phyloP scores from a whole-genome alignment of 2,329 filamentous ascomycete genomes.

The Dryadomyces quercus-mongolicae region DNA sequence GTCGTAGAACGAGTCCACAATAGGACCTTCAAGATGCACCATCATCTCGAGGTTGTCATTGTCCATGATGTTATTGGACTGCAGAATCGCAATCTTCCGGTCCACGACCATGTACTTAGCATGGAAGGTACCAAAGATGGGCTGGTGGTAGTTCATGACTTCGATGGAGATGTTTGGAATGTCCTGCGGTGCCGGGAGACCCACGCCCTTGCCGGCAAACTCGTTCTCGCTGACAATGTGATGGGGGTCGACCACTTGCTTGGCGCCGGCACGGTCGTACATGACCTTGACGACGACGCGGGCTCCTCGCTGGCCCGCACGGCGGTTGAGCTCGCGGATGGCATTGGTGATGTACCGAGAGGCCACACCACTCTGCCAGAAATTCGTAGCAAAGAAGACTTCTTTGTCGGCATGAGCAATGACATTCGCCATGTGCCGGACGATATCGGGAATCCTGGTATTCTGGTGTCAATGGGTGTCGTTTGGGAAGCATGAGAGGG shows the following conservation, averaged over 20 bases:
- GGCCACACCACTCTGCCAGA: conserved; percentile 59
- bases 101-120: conserved; percentile 70
- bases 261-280: conserved; percentile 58
- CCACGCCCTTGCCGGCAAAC: conserved; percentile 45
- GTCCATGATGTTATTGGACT: conserved; percentile 70
- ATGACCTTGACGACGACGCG: conserved; percentile 60
- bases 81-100: conserved; percentile 54
- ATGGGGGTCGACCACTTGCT: conserved; percentile 55
- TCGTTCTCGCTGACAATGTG: conserved; percentile 43
- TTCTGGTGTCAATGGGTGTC: background rate
- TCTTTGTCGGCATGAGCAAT: conserved; percentile 63
- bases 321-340: conserved; percentile 54
- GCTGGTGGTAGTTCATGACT: conserved; percentile 60
- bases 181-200: conserved; percentile 48
- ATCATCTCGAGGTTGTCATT: conserved; percentile 79
- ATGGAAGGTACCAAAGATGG: conserved; percentile 63
- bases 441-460: conserved; percentile 50
- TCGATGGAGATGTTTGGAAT: conserved; percentile 61
- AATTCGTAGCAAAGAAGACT: conserved; percentile 64
- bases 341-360: conserved; percentile 56
- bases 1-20: conserved; percentile 67
- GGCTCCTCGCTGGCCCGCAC: conserved; percentile 44
- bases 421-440: conserved; percentile 62
- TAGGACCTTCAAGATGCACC: conserved; percentile 60
- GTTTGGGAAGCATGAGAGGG: background rate